Base-by-base conservation (phyloP, 2,329 filamentous ascomycete genomes). In the Celoporthe dispersa region DNA sequence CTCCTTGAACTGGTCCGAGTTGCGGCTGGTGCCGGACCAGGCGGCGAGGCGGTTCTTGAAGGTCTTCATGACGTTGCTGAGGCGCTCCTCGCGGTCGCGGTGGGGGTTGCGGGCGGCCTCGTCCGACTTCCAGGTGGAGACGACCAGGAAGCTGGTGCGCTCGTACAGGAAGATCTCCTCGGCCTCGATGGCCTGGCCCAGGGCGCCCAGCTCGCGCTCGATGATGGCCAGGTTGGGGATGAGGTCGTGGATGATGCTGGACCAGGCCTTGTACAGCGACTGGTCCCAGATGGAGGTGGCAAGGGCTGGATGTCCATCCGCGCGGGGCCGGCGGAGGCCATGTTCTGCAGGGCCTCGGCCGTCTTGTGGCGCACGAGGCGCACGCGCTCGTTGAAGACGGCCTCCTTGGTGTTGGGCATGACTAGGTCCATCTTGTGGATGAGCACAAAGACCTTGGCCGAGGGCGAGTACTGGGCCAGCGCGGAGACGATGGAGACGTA, bases 351-450 rank as follows among this genome's bases (percentile, higher is more conserved):
- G 73, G 85, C 85, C 76, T 89, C 87, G 55, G 80, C 76, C 2
- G 92, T 94, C 77, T 93, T 93, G 73, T 90, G 88, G 70, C 91
- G 88, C 73, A 98, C 93, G 68, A 94, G 84, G 39, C 88, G 85
- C 33, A 94, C 91, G 71, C 94, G 91, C 76, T 97, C 92, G 72
- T 95, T 91, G 80, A 97, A 98, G 73, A 97, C 89, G 70, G 89
- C 84, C 78, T 94, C 91, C 71, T 94, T 92, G 74, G 92, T 89
- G 69, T 92, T 88, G 53, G 90, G 88, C 74, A 94, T 92, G 64
- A 98, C 94, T 35, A 99, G 88, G 79, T 99, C 96, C 92, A 99
- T 98, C 83, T 99, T 99, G 90, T 99, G 96, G 74, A 99, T 92
- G 60, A 99, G 89, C 72, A 96, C 92, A 82, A 98, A 99, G 76